These are phyloP conservation scores for Funneliformis mosseae DNA, from an alignment of 192 early-diverging fungal species.

Conservation along the genomic window DNA sequence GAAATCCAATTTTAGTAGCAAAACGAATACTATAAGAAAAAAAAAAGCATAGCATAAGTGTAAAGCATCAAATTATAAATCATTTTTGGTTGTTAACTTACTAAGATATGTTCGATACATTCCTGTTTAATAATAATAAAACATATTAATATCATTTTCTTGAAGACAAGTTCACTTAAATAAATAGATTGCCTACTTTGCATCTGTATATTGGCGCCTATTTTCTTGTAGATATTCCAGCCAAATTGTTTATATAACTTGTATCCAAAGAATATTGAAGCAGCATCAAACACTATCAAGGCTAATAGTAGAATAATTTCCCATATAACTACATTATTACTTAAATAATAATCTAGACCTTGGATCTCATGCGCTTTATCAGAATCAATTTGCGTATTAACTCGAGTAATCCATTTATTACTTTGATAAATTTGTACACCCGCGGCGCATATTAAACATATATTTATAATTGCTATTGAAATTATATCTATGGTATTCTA, in stretches of 20 bases:
- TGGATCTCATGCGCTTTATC: background rate
- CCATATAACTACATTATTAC: background rate
- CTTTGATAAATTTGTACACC: slow-evolving; percentile 11
- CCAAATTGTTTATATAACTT: slow-evolving; percentile 63
- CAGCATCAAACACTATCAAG: background rate
- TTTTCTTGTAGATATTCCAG: slow-evolving; percentile 70
- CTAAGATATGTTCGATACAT: slow-evolving; percentile 67
- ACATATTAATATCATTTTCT: background rate
- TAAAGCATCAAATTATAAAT: background rate
- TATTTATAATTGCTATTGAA: slow-evolving; percentile 19
- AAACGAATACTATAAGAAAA: slow-evolving; percentile 17
- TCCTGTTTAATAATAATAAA: slow-evolving; percentile 36
- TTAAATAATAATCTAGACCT: background rate
- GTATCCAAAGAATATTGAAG: slow-evolving; percentile 42
- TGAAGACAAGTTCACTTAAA: background rate
- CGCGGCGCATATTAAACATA: background rate
- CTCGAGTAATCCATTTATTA: slow-evolving; percentile 11
- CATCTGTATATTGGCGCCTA: slow-evolving; percentile 64
- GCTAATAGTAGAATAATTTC: background rate
- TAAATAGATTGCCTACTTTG: slow-evolving; percentile 48
- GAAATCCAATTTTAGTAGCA: slow-evolving; percentile 10
- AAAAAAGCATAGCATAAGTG: background rate
- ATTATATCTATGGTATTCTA: slow-evolving; percentile 32
- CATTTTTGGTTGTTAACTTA: background rate
- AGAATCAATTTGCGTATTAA: slow-evolving; percentile 5